Conservation (phyloP, 331 rosid species). For the Dryas integrifolia region DNA sequence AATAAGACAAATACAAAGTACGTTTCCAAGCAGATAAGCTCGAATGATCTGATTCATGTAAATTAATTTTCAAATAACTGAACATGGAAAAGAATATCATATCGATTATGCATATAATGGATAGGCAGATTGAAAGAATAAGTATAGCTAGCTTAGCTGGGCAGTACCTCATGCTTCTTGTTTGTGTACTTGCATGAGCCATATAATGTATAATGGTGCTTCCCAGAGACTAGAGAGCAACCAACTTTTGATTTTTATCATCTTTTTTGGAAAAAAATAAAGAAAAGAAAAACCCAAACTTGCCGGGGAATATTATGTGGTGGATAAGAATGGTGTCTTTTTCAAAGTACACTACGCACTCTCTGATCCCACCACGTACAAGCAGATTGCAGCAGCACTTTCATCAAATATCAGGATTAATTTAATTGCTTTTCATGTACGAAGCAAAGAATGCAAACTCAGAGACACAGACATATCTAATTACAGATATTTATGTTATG, state of each 20-base stretch:
- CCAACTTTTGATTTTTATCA: not conserved
- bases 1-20: not conserved
- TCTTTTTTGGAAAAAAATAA: not conserved
- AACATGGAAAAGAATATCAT: not conserved
- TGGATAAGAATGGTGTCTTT: slow-evolving; percentile 41
- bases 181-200: not conserved
- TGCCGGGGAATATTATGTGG: not conserved
- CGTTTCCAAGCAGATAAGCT: not conserved
- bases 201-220: not conserved
- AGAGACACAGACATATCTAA: not conserved
- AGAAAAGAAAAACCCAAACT: not conserved
- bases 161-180: not conserved
- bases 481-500: no score
- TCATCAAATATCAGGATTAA: not conserved
- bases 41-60: not conserved
- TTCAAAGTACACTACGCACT: slow-evolving; percentile 13
- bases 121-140: not conserved
- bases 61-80: not conserved
- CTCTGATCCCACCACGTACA: no score
- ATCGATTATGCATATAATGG: not conserved
- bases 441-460: not conserved
- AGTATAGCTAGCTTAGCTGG: not conserved
- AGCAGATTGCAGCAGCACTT: not conserved
- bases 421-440: not conserved
- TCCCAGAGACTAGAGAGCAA: not conserved